phyloP scores from a whole-genome alignment of 225 moss, liverwort and hornwort genomes.

The Physcomitrium patens region DNA sequence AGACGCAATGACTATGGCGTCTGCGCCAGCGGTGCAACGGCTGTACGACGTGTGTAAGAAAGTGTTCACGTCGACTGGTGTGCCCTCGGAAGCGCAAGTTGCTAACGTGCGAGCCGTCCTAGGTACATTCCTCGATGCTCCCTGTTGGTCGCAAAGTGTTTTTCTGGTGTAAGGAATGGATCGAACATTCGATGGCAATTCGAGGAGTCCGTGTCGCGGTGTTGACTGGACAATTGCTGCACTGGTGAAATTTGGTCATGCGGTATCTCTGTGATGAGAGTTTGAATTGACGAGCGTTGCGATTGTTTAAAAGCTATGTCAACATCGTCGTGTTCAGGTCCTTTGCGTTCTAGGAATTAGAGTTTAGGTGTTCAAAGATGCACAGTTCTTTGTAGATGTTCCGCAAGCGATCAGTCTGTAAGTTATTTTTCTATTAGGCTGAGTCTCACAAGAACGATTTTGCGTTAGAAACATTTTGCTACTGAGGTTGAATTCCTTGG shows the following conservation, averaged over 20 bases:
- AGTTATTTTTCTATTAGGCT: background rate
- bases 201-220: background rate
- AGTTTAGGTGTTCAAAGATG: background rate
- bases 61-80: slow-evolving; percentile 65
- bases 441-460: too few species aligned
- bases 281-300: background rate
- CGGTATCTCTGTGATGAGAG: background rate
- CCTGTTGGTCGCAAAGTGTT: too few species aligned
- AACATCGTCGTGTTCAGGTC: too few species aligned
- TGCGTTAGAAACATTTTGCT: background rate
- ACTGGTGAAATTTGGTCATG: background rate
- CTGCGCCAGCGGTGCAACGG: slow-evolving; percentile 73
- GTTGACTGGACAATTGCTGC: background rate
- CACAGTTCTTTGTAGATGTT: too few species aligned
- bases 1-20: slow-evolving; percentile 47
- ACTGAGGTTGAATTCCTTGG: background rate
- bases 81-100: slow-evolving; percentile 71
- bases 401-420: background rate
- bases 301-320: background rate
- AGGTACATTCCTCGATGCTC: slow-evolving; percentile 36
- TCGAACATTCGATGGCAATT: background rate
- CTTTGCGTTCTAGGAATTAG: too few species aligned
- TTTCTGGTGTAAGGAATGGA: background rate
- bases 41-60: slow-evolving; percentile 90
- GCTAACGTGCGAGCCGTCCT: slow-evolving; percentile 73